Evolutionary conservation across 768 basidiomycete species (phyloP).

Genomic region (Termitomyces sp.): DNA sequence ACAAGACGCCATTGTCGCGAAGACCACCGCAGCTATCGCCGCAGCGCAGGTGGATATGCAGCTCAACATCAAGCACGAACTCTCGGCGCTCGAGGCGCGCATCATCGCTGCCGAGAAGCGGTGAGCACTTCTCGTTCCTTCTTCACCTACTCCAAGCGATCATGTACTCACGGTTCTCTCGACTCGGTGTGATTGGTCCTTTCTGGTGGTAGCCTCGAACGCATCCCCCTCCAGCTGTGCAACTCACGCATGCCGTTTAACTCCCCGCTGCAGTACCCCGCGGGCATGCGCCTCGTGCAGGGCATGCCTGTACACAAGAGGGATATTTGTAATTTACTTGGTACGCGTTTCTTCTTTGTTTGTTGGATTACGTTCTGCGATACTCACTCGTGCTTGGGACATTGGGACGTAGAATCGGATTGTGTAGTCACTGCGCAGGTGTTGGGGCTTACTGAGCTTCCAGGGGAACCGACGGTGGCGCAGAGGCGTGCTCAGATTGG

Average conservation of each 20-base stretch:
- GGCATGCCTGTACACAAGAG: neutral
- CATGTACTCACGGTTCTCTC: too few species aligned
- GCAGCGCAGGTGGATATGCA: neutral
- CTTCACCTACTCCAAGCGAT: too few species aligned
- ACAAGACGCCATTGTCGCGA: neutral
- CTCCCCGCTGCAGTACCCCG: neutral
- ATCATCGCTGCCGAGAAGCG: neutral
- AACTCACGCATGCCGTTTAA: conserved; percentile 1
- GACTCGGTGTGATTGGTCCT: neutral
- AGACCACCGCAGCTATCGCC: neutral
- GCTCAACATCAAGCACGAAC: neutral
- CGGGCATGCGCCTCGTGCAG: neutral
- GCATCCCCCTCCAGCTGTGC: neutral
- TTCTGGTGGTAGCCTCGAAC: neutral
- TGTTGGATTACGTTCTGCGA: too few species aligned
- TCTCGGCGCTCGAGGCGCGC: neutral
- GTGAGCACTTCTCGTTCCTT: neutral
- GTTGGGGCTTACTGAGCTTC: neutral
- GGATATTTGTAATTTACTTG: neutral
- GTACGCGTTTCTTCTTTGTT: neutral
- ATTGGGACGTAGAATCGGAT: neutral
- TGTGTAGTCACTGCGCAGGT: neutral
- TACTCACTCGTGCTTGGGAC: neutral
- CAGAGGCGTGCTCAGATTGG: neutral
- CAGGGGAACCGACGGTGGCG: neutral